These are phyloP conservation scores for Limtongia smithiae DNA, from an alignment of 805 yeast genomes.

Conservation along the genomic window DNA sequence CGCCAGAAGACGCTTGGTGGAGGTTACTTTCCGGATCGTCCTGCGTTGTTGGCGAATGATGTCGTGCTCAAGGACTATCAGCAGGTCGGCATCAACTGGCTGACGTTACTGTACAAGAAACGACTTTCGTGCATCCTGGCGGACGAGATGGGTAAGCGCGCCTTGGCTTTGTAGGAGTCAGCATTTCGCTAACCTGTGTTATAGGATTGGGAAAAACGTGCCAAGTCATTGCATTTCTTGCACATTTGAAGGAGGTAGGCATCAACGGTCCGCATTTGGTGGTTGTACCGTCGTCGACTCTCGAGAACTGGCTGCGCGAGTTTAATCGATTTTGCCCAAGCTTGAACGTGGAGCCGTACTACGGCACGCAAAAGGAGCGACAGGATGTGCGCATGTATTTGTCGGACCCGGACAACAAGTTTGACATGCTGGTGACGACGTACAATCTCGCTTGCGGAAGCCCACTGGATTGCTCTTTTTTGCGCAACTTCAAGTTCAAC, in stretches of 20 bases:
- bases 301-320: conserved; percentile 97
- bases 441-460: conserved; percentile 88
- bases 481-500: conserved; percentile 71
- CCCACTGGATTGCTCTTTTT: conserved; percentile 73
- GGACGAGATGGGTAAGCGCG: conserved; percentile 81
- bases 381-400: conserved; percentile 75
- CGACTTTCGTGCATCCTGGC: conserved; percentile 89
- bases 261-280: conserved; percentile 80
- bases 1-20: conserved; percentile 27
- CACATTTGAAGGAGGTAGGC: conserved; percentile 71
- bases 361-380: conserved; percentile 83
- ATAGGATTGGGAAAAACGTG: conserved; percentile 80
- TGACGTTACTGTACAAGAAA: conserved; percentile 70
- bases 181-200: not conserved
- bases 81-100: conserved; percentile 97
- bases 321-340: conserved; percentile 82
- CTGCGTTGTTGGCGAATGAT: conserved; percentile 58
- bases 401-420: conserved; percentile 49
- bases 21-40: conserved; percentile 60
- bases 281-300: conserved; percentile 93
- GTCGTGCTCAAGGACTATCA: conserved; percentile 81
- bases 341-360: conserved; percentile 82
- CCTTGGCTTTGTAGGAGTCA: not conserved
- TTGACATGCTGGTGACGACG: conserved; percentile 91
- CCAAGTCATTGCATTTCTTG: conserved; percentile 89